Evolutionary conservation across 108 stramenopile species (phyloP), one percentile per base, ranked within the genome.

Genomic region (Conticribra guillardii): DNA sequence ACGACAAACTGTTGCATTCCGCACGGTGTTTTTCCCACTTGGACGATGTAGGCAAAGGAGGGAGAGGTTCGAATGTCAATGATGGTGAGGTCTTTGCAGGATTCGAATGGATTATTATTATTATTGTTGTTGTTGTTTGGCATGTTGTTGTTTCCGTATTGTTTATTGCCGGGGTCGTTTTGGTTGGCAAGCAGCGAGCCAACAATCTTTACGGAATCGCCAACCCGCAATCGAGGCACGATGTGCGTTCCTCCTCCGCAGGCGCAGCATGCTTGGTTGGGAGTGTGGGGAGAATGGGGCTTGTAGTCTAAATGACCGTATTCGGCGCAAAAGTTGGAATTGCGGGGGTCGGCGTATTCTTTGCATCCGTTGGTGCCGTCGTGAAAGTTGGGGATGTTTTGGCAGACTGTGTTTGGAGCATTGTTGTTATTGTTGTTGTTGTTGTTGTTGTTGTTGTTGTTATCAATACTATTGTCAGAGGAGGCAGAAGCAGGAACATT

Each of bases 281-380:
- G 54, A 31, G 51, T 67, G 33, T 59, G 29, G 1, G 53, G 30
- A 21, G 50, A 47, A 18, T 23, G n/a, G 11, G n/a, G 28, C 21
- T 54, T 62, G 28, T 32, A 50, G 45, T 54, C 45, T 16, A 64
- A 59, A 22, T 48, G n/a, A 21, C 65, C 73, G 24, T 58, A 55
- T 44, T 45, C 18, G 16, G 41, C 26, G 23, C 72, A 73, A 34
- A 41, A 73, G 46, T 64, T 29, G 33, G 29, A 3, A 16, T 65
- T 23, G 2, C 4, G 22, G n/a, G 29, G 37, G 8, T 41, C 8
- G 5, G 5, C 28, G 55, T 80, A 80, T 3, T 47, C 73, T 5
- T 64, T 5, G 37, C 79, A 80, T 37, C 54, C 60, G 29, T 80
- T 80, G 2, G 79, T 80, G 24, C 79, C 79, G 22, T 80, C 79